Evolutionary conservation across 352 stramenopile genomes (phyloP).

Genomic region (Globisporangium sylvaticum): DNA sequence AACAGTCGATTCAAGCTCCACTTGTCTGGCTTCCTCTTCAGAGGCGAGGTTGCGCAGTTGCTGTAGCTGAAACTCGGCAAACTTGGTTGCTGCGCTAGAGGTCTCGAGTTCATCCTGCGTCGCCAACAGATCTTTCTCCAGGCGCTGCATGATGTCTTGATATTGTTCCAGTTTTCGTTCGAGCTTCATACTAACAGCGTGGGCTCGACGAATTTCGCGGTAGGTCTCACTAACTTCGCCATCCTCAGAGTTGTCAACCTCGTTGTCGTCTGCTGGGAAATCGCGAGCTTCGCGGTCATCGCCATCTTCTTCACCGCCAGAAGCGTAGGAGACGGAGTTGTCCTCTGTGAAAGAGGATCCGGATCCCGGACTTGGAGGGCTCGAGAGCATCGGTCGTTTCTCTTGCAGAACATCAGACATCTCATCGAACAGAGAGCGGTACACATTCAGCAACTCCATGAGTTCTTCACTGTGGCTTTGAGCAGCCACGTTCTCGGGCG

Average conservation of each 20-base stretch:
- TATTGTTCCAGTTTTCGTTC: conserved; percentile 67
- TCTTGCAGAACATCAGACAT: conserved; percentile 50
- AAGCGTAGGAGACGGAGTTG: conserved; percentile 59
- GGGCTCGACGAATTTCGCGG: conserved; percentile 62
- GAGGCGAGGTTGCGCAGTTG: conserved; percentile 54
- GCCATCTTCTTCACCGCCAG: conserved; percentile 26
- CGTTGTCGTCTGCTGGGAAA: conserved; percentile 37
- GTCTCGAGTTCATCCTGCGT: conserved; percentile 80
- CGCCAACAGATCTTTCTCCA: conserved; percentile 59
- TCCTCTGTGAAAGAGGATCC: conserved; percentile 67
- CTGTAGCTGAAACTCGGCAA: conserved; percentile 76
- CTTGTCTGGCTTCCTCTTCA: conserved; percentile 46
- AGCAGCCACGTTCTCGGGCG: conserved; percentile 4
- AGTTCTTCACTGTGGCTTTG: conserved; percentile 38
- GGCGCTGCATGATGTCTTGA: conserved; percentile 63
- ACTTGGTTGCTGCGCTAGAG: conserved; percentile 69
- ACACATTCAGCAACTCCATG: conserved; percentile 60
- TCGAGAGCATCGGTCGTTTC: conserved; percentile 44
- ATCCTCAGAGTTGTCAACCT: conserved; percentile 30
- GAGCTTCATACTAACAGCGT: conserved; percentile 51
- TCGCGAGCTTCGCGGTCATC: conserved; percentile 27
- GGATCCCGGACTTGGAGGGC: conserved; percentile 45
- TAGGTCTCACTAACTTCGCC: conserved; percentile 32
- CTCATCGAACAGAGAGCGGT: conserved; percentile 63
- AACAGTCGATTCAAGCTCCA: conserved; percentile 21